A percentile compares a stretch with the other conserved stretches of the same genome.
Evolutionary conservation across 768 basidiomycete genomes (phyloP).

Genomic region (Agrocybe praecox): DNA sequence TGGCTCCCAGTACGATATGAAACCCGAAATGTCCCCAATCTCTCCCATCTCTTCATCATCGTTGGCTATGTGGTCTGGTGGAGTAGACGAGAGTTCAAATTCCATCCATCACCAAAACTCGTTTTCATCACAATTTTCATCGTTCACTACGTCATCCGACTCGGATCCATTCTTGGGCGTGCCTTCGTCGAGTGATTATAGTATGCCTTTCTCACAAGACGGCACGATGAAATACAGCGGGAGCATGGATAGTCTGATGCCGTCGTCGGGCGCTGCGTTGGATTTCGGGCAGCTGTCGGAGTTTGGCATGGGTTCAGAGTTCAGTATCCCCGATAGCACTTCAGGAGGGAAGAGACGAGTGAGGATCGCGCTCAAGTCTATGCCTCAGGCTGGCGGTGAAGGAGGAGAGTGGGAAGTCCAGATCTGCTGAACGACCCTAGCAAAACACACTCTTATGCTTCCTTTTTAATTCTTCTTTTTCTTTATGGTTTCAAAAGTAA

Average conservation of each 20-base stretch:
- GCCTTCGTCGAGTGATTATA: conserved; percentile 34
- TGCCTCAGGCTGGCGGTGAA: conserved; percentile 62
- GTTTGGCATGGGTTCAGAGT: conserved; percentile 40
- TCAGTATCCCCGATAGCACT: conserved; percentile 32
- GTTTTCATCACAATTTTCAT: conserved; percentile 27
- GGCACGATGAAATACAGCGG: conserved; percentile 34
- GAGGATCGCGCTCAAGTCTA: conserved; percentile 66
- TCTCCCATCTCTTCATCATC: conserved; percentile 27
- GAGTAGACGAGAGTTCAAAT: conserved; percentile 1
- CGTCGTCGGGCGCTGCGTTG: background rate
- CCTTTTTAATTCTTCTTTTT: background rate
- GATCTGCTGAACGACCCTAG: conserved; percentile 47
- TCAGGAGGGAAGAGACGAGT: conserved; percentile 52
- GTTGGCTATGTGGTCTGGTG: conserved; percentile 21
- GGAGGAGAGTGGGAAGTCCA: conserved; percentile 83
- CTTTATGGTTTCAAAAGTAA: background rate
- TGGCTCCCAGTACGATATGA: background rate
- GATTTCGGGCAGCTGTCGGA: conserved; percentile 26
- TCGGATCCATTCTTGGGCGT: conserved; percentile 64
- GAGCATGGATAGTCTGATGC: conserved; percentile 2
- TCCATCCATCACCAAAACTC: conserved; percentile 12
- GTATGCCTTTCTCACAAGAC: conserved; percentile 34
- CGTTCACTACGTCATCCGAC: conserved; percentile 42
- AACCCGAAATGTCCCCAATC: conserved; percentile 21
- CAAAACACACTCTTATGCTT: background rate